These are phyloP conservation scores for Ambrosiella beaveri DNA, from an alignment of 2,329 filamentous ascomycete species.

Conservation along the genomic window DNA sequence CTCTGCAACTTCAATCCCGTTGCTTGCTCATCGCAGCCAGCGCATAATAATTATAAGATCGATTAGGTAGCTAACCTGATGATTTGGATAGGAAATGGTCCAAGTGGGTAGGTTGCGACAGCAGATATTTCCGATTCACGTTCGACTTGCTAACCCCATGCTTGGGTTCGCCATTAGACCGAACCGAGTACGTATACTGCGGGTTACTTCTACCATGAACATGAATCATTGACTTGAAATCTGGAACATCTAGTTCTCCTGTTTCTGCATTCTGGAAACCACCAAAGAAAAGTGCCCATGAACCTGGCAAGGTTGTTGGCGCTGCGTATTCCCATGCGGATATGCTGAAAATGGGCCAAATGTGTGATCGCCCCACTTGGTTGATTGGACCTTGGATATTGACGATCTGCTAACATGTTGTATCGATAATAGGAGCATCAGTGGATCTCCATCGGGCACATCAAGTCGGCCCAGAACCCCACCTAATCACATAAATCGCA, in stretches of 20 bases:
- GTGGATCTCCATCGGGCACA: slow-evolving; percentile 19
- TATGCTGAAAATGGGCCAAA: slow-evolving; percentile 68
- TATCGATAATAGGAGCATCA: not conserved
- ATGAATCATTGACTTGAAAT: not conserved
- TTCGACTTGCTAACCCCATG: not conserved
- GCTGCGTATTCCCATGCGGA: slow-evolving; percentile 94
- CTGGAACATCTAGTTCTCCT: slow-evolving; percentile 40
- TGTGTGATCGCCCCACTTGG: slow-evolving; percentile 33
- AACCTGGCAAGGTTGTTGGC: slow-evolving; percentile 64
- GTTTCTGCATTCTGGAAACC: slow-evolving; percentile 71
- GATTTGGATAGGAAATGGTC: slow-evolving; percentile 70
- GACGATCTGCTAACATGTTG: not conserved
- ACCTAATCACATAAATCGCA: slow-evolving; percentile 25
- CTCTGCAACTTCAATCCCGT: not conserved
- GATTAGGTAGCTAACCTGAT: not conserved
- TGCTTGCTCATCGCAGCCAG: not conserved
- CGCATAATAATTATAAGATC: not conserved
- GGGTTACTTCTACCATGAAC: not conserved
- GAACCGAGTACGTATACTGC: slow-evolving; percentile 40
- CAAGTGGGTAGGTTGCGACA: slow-evolving; percentile 67
- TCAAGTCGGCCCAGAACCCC: slow-evolving; percentile 58
- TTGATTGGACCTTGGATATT: slow-evolving; percentile 17
- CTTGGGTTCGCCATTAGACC: slow-evolving; percentile 26
- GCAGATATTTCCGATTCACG: not conserved
- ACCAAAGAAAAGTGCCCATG: slow-evolving; percentile 37